A percentile compares a stretch with the other conserved stretches of the same genome.
Conservation (phyloP, 2,329 filamentous ascomycete genomes). For the Botrytis deweyae region DNA sequence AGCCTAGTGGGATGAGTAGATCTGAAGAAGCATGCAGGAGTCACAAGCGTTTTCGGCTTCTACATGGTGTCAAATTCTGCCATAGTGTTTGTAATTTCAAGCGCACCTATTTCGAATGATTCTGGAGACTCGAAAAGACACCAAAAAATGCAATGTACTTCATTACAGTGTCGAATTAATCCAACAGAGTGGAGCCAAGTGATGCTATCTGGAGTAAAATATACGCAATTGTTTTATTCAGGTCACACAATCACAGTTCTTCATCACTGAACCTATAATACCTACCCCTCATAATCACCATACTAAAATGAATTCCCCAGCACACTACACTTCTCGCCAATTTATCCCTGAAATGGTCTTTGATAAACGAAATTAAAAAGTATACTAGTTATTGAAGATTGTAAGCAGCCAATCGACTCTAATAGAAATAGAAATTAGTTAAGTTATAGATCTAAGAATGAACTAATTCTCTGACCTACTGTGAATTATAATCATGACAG, state of each 20-base stretch:
- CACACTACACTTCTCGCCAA: neutral
- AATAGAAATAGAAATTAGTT: neutral
- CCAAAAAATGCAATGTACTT: neutral
- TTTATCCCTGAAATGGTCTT: too few species aligned
- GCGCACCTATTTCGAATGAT: neutral
- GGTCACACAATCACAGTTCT: neutral
- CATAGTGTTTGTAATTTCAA: neutral
- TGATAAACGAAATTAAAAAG: too few species aligned
- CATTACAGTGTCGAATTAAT: neutral
- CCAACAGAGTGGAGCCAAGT: neutral
- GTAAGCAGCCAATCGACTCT: neutral
- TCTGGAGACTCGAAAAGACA: neutral
- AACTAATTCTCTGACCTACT: neutral
- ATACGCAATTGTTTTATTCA: neutral
- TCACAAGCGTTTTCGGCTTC: neutral
- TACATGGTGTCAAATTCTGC: neutral
- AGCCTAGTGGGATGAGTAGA: neutral
- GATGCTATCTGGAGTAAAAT: neutral
- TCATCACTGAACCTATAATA: neutral
- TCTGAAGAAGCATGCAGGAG: neutral
- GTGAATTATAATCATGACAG: neutral
- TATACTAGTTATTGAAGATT: neutral
- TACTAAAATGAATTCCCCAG: neutral
- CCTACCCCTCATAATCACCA: neutral
- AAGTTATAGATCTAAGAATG: neutral